Conservation (phyloP, 1,284 basidiomycete species). For the Salmacisia buchloeana region DNA sequence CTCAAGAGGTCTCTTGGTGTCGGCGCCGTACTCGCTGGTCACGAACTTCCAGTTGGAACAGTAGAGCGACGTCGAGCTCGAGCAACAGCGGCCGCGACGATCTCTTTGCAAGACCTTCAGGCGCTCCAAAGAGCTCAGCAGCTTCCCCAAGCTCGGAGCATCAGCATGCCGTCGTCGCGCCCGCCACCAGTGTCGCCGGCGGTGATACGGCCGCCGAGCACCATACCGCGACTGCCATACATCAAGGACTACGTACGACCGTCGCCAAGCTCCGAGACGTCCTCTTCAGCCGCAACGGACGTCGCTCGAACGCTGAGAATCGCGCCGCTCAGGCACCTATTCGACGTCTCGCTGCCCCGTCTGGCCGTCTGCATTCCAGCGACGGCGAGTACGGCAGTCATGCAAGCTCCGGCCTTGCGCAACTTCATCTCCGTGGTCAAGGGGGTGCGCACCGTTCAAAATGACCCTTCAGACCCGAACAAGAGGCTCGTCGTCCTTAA, state of each 20-base stretch:
- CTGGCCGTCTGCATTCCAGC: neutral
- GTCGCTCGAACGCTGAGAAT: neutral
- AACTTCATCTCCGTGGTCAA: neutral
- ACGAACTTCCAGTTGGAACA: no score
- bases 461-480: neutral
- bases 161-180: no score
- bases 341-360: neutral
- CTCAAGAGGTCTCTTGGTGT: no score
- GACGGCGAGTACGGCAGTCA: neutral
- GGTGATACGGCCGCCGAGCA: neutral
- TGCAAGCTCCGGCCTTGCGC: neutral
- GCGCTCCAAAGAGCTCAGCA: no score
- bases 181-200: no score
- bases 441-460: neutral
- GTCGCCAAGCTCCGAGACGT: neutral
- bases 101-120: no score
- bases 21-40: no score
- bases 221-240: neutral
- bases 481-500: neutral
- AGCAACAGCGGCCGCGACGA: no score
- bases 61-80: no score
- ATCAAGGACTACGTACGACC: neutral
- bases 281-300: neutral
- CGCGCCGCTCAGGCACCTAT: neutral
- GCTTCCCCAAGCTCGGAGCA: no score